Evolutionary conservation across 805 yeast species (phyloP).

Genomic region (Yarrowia divulgata): DNA sequence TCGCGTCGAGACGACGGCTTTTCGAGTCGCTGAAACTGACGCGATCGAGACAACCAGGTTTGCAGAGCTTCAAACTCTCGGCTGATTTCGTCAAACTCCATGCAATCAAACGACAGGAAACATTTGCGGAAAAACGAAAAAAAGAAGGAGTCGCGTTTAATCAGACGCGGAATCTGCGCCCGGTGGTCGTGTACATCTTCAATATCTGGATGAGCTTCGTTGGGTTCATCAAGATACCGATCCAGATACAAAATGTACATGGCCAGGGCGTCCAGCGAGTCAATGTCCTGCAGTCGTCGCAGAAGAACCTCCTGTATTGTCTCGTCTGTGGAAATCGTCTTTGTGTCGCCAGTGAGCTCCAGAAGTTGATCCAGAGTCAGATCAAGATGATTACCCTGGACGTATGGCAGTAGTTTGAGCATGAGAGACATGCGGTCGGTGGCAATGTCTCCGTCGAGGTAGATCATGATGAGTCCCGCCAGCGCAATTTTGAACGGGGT

Average conservation of each 20-base stretch:
- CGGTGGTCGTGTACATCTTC: neutral
- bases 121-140: conserved; percentile 43
- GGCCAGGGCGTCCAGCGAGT: conserved; percentile 42
- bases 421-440: conserved; percentile 44
- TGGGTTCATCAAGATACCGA: conserved; percentile 40
- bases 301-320: conserved; percentile 24
- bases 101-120: conserved; percentile 49
- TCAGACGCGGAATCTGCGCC: conserved; percentile 10
- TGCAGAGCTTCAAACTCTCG: conserved; percentile 9
- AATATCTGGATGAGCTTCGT: conserved; percentile 8
- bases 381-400: conserved; percentile 23
- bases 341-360: neutral
- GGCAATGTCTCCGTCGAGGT: conserved; percentile 43
- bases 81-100: conserved; percentile 56
- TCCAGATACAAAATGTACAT: conserved; percentile 41
- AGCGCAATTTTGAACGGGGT: conserved; percentile 47
- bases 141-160: conserved; percentile 32
- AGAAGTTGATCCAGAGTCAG: conserved; percentile 6
- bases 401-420: conserved; percentile 42
- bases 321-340: conserved; percentile 10
- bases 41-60: conserved; percentile 4
- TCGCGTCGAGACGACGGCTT: neutral
- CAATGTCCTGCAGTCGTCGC: conserved; percentile 39
- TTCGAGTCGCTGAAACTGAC: neutral
- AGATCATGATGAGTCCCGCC: conserved; percentile 42